Conservation (phyloP, 1,284 basidiomycete genomes). For the Phylloporus sp. region DNA sequence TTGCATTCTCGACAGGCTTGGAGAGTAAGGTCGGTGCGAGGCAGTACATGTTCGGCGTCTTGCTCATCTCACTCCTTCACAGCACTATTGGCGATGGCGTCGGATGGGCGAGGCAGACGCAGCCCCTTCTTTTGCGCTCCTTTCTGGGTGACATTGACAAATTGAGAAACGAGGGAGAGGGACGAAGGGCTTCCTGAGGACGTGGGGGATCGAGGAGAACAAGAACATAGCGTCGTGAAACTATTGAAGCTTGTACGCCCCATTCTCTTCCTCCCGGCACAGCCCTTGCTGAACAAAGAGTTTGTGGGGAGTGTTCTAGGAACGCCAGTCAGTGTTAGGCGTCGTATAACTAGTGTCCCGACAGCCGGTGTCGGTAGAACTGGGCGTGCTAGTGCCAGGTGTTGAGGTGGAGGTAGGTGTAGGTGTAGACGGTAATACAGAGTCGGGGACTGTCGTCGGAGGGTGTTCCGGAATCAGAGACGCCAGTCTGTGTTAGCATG, state of each 20-base stretch:
- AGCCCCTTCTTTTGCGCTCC: background rate
- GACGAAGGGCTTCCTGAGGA: slow-evolving; percentile 51
- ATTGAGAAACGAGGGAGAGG: background rate
- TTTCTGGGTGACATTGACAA: background rate
- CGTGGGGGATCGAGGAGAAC: slow-evolving; percentile 62
- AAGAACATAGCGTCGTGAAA: slow-evolving; percentile 70
- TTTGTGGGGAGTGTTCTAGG: too few species aligned
- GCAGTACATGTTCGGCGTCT: slow-evolving; percentile 16
- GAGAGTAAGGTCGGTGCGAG: slow-evolving; percentile 6
- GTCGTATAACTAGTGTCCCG: too few species aligned
- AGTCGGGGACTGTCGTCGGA: too few species aligned
- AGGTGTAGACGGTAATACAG: too few species aligned
- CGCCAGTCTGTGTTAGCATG: background rate
- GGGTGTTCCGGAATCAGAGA: background rate
- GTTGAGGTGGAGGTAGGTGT: too few species aligned
- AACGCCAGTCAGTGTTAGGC: too few species aligned
- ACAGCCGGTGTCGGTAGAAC: too few species aligned
- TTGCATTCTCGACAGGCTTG: background rate
- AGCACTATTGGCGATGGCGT: slow-evolving; percentile 5
- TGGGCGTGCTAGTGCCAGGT: too few species aligned
- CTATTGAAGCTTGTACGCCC: slow-evolving; percentile 51
- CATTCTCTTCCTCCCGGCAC: background rate
- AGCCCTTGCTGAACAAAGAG: background rate
- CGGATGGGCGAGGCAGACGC: slow-evolving; percentile 26
- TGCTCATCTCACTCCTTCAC: slow-evolving; percentile 14